A percentile compares a stretch with the other conserved stretches of the same genome.
Evolutionary conservation across 1,284 basidiomycete genomes (phyloP).

Genomic region (Cutaneotrichosporon cavernicola): DNA sequence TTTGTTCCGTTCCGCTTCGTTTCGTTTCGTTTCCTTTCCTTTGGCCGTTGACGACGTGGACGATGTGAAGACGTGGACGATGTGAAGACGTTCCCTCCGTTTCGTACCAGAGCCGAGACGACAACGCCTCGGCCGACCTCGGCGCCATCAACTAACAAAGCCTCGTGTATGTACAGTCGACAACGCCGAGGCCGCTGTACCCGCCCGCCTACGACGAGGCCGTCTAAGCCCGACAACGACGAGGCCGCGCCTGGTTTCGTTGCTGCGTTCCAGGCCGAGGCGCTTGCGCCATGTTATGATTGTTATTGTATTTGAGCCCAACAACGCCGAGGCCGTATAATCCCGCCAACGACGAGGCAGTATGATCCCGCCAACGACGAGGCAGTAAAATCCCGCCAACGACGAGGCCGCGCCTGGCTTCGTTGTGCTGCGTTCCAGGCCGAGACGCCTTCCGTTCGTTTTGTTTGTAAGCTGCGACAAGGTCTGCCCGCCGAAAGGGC

Average conservation of each 20-base stretch:
- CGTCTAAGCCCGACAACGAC: not conserved
- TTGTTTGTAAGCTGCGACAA: not conserved
- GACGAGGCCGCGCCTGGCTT: not conserved
- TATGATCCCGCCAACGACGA: not conserved
- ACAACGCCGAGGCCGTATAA: not conserved
- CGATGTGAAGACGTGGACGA: not conserved
- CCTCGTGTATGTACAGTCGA: not conserved
- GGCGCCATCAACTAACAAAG: not conserved
- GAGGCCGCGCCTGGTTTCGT: not conserved
- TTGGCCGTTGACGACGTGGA: not conserved
- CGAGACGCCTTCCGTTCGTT: not conserved
- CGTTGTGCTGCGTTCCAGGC: not conserved
- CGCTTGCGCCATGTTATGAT: too few relatives aligned
- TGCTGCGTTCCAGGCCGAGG: not conserved
- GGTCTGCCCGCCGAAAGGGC: too few relatives aligned
- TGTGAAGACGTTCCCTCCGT: too few relatives aligned
- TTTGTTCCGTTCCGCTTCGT: not conserved
- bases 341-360: conserved; percentile 1
- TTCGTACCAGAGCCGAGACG: not conserved
- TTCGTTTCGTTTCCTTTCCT: not conserved
- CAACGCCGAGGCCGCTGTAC: conserved; percentile 2
- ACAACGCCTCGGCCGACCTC: conserved; percentile 7
- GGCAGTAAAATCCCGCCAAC: not conserved
- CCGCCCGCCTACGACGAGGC: not conserved
- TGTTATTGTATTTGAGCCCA: not conserved